Evolutionary conservation across 352 stramenopile species (phyloP), one percentile per base, ranked within the genome.

Genomic region (Globisporangium uncinulatum): DNA sequence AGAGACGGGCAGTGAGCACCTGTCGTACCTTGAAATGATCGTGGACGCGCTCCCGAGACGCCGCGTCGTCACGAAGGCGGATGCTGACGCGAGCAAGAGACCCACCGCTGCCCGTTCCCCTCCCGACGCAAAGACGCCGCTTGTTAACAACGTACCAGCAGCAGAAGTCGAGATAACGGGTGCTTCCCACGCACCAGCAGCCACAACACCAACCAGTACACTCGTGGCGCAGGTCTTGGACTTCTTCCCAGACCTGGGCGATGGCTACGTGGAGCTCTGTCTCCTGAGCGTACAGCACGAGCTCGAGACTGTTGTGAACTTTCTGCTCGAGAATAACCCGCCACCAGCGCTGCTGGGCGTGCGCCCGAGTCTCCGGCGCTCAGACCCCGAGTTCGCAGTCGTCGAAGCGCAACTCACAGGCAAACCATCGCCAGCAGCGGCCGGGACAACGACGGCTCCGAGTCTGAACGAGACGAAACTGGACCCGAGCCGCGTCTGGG

Each of bases 21-120:
- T 87, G 17, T 83, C 71, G 29, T 94, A 94, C 46, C 61, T 94
- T 20, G 74, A 81, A 41, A 81, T 92, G 67, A 71, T 92, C 37
- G 57, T 91, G 6, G 79, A 88, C 31, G 62, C 66, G 2, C 67
- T 94, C 3, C 83, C 83, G 4, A 67, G 71, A 34, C 72, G 83
- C 36, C 67, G 72, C 6, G 54, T 70, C 24, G 32, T 72, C 21
- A 54, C 50, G 2, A 29, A 29, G 0, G 53, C 59, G 19, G 36
- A 32, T 3, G 7, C n/a, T 24, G 56, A 50, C 20, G 53, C 36
- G 4, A 37, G 59, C 15, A 50, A 51, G 15, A 29, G 24, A 29
- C 4, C 24, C 4, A 4, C 24, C 24, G 24, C 24, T 29, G 24
- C 24, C 24, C 24, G 24, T 29, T 29, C 24, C 24, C 24, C 24